phyloP scores from a whole-genome alignment of 78 protist genomes.

The Parvularia atlantis region DNA sequence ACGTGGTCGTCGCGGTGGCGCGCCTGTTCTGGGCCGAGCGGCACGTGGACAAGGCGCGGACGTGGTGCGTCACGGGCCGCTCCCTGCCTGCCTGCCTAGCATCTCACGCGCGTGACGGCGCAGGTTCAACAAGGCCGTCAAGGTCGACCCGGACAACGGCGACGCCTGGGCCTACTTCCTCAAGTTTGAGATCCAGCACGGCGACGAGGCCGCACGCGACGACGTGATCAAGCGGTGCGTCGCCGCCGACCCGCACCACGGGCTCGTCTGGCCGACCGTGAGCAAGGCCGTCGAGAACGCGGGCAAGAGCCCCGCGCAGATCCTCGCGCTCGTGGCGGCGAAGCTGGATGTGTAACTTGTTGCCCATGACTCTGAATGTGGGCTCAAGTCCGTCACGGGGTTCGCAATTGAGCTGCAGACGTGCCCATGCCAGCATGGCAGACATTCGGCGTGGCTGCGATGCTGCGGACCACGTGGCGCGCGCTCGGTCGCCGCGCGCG shows the following conservation, averaged over 20 bases:
- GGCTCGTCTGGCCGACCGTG: conserved; percentile 65
- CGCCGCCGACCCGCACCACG: conserved; percentile 69
- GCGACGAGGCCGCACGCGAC: conserved; percentile 26
- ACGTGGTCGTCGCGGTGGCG: conserved; percentile 49
- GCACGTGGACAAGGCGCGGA: conserved; percentile 55
- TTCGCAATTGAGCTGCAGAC: no score
- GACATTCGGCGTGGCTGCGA: no score
- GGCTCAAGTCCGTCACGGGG: no score
- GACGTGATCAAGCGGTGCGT: conserved; percentile 48
- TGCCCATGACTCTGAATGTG: no score
- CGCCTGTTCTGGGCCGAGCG: conserved; percentile 78
- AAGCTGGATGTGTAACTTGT: conserved; percentile 4
- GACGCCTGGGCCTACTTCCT: conserved; percentile 86
- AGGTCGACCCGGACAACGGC: conserved; percentile 67
- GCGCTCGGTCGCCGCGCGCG: no score
- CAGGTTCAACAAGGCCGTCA: conserved; percentile 74
- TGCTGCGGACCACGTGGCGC: no score
- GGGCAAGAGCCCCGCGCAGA: conserved; percentile 29
- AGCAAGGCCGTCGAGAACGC: conserved; percentile 45
- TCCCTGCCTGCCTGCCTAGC: no score
- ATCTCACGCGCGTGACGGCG: no score
- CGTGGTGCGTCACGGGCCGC: no score
- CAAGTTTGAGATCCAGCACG: conserved; percentile 59
- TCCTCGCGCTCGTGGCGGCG: conserved; percentile 34
- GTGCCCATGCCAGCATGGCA: no score